Conservation (phyloP, 345 rosid genomes). For the Moricandia moricandioides region DNA sequence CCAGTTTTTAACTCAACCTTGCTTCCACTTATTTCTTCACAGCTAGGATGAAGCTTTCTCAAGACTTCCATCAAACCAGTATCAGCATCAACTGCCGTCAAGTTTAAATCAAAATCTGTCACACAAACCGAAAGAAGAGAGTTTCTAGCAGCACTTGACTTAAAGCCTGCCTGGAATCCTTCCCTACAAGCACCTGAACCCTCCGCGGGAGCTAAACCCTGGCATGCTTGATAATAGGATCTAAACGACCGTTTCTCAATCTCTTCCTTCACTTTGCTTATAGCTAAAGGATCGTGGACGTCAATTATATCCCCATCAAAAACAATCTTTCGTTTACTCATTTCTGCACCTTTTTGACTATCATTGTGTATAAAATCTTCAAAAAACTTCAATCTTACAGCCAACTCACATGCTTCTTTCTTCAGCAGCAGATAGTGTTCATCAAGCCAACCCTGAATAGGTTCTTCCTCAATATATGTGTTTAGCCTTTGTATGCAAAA, state of each 20-base stretch:
- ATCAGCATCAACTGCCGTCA: conserved; percentile 78
- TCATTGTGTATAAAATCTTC: conserved; percentile 57
- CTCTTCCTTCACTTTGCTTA: conserved; percentile 61
- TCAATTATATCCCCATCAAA: conserved; percentile 65
- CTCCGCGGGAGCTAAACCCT: conserved; percentile 58
- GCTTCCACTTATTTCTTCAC: conserved; percentile 74
- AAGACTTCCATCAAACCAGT: conserved; percentile 79
- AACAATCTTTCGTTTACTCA: conserved; percentile 44
- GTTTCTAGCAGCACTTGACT: conserved; percentile 64
- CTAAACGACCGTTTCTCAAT: conserved; percentile 67
- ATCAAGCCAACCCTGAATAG: conserved; percentile 98
- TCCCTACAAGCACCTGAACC: conserved; percentile 80
- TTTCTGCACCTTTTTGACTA: conserved; percentile 48
- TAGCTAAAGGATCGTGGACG: conserved; percentile 53
- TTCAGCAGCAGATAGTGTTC: conserved; percentile 82
- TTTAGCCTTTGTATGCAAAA: conserved; percentile 69
- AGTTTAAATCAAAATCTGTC: conserved; percentile 74
- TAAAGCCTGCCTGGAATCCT: conserved; percentile 93
- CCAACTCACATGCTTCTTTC: conserved; percentile 79
- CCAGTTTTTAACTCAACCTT: conserved; percentile 60
- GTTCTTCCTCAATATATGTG: conserved; percentile 96
- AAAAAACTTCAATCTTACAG: conserved; percentile 80
- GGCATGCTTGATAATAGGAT: conserved; percentile 85
- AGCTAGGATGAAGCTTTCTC: conserved; percentile 77
- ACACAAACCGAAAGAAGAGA: conserved; percentile 79